Base-by-base conservation (phyloP, 257 asterid species). In the Solanum neorickii region DNA sequence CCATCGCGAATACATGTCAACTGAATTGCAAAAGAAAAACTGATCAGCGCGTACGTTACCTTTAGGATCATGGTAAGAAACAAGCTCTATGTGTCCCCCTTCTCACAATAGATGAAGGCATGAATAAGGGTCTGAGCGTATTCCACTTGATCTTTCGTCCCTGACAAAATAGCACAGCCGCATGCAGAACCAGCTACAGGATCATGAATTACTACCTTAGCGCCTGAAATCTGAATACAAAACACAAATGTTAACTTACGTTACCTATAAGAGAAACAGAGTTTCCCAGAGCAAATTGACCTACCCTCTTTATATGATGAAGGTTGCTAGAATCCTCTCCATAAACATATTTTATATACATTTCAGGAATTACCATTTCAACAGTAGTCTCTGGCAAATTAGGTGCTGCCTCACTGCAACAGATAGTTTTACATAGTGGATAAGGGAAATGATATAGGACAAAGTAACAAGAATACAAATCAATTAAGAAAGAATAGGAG, bases 261-360 rank as follows among this genome's bases (percentile, higher is more conserved):
- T 46, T 47, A 86, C 18, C 37, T 16, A 46, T 25, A 44, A 69
- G 41, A 46, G 15, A 86, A 37, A 86, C 72, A 70, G 41, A 69
- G 72, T 23, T 86, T 86, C n/a, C 42, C 20, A 59, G 23, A 70
- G 80, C 66, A 41, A 31, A 12, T 44, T 70, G 65, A 49, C 75
- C 31, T 82, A 87, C 89, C 89, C 83, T 37, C 31, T 37, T 20
- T 52, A 83, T 87, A 35, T 69, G 74, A 52, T 46, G 75, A 37
- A 87, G 89, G 72, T 87, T 87, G 33, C 83, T 72, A 72, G 86
- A 83, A 73, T 87, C 86, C 77, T 49, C 76, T 83, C 89, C 89
- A 72, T 72, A 87, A 12, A 87, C 86, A 56, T 83, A 62, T 25
- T 72, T 84, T 49, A 87, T 52, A 62, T 70, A 87, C 56, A 27